These are phyloP conservation scores for Candida hungchunana DNA, from an alignment of 805 yeast species.

Conservation along the genomic window DNA sequence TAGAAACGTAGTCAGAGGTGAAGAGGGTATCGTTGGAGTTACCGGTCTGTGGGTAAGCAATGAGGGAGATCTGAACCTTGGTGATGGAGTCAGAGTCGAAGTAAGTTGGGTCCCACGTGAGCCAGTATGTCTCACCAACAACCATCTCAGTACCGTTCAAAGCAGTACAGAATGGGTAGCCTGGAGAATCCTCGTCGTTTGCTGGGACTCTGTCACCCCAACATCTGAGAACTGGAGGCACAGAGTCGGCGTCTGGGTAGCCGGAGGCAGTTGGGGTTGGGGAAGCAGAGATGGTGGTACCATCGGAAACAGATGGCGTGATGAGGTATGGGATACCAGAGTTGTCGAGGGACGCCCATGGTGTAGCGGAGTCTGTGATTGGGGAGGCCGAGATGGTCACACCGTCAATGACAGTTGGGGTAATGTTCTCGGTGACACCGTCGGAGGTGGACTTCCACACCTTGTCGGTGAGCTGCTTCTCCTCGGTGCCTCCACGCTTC, in stretches of 20 bases:
- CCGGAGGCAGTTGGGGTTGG: slow-evolving; percentile 36
- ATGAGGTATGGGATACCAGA: slow-evolving; percentile 40
- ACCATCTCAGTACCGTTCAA: slow-evolving; percentile 39
- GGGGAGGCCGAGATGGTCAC: slow-evolving; percentile 41
- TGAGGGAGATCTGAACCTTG: slow-evolving; percentile 31
- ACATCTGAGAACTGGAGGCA: slow-evolving; percentile 43
- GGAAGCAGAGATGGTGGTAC: slow-evolving; percentile 35
- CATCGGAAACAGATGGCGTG: slow-evolving; percentile 36
- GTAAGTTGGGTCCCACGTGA: slow-evolving; percentile 45
- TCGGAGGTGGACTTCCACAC: slow-evolving; percentile 36
- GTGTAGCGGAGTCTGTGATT: slow-evolving; percentile 32
- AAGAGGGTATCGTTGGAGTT: slow-evolving; percentile 29
- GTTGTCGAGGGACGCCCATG: slow-evolving; percentile 40
- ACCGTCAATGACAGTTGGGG: slow-evolving; percentile 48
- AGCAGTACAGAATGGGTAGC: slow-evolving; percentile 40
- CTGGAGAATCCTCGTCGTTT: slow-evolving; percentile 20
- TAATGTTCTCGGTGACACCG: slow-evolving; percentile 36
- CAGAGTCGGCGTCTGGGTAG: slow-evolving; percentile 34
- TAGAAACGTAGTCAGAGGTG: slow-evolving; percentile 31
- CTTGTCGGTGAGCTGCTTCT: slow-evolving; percentile 22
- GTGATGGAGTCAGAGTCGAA: slow-evolving; percentile 36
- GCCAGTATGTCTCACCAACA: slow-evolving; percentile 46
- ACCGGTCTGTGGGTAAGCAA: slow-evolving; percentile 33
- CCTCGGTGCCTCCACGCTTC: slow-evolving; percentile 20
- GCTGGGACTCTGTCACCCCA: slow-evolving; percentile 38